Evolutionary conservation across 1,284 basidiomycete species (phyloP), one percentile per base, ranked within the genome.

Genomic region (Leccinum olivaceoglutinosum): DNA sequence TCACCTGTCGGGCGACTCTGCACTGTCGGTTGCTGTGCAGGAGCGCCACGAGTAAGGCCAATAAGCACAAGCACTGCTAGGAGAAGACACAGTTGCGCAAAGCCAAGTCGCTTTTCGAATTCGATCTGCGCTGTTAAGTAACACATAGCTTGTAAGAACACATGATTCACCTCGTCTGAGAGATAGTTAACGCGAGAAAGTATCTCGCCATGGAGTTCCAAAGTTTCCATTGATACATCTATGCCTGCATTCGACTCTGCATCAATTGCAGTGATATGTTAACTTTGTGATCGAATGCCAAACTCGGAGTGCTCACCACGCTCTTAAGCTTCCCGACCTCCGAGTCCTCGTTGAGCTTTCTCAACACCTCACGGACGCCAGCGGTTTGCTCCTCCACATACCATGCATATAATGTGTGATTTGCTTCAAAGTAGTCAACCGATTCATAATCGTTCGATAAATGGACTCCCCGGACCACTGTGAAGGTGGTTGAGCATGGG

Each of bases 391-490:
- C 94, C 71, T 96, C 94, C 29, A 97, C 88, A 74, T 97, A 99
- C 18, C 88, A 83, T 59, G 89, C 84, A 60, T 94, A 91, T 1
- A 98, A 80, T 0, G 93, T 94, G 53, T 94, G 90, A 71, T 97
- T 97, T 7, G 84, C 83, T 74, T 99, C 96, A 5, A 99, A 5
- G 87, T 86, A 6, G 85, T 85, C 12, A 99, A 83, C 2, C 95
- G 88, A 67, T 98, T 96, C 85, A 95, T 95, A 70, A 99, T 99
- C 10, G 91, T 93, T 10, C 94, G 89, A 72, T 97, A 99, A 70
- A 99, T 96, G 1, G 94, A 96, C 75, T 99, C 95, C n/a, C 93
- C 92, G 3, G 70, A 56, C 62, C 69, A 62, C 16, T 67, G 65
- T 5, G 51, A 46, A 4, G 67, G 34, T 58, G 70, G 57, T 1